A percentile compares a stretch with the other conserved stretches of the same genome.
phyloP scores from a whole-genome alignment of 2,329 filamentous ascomycete species.

The Davidsoniella australis region DNA sequence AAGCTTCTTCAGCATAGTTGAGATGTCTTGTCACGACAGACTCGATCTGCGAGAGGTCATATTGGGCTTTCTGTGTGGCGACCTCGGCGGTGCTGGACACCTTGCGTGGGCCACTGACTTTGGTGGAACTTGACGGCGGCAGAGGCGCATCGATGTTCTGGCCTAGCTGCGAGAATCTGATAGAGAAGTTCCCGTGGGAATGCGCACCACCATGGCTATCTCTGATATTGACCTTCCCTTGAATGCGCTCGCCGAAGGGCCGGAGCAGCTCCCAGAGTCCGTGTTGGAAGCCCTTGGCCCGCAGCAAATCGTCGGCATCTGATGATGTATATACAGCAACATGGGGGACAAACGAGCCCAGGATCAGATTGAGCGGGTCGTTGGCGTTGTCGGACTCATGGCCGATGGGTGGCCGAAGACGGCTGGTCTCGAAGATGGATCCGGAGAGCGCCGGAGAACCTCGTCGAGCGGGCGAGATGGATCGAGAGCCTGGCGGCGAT shows the following conservation, averaged over 20 bases:
- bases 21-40: slow-evolving; percentile 66
- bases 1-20: slow-evolving; percentile 49
- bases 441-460: slow-evolving; percentile 37
- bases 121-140: slow-evolving; percentile 18
- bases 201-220: slow-evolving; percentile 77
- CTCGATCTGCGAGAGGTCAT: slow-evolving; percentile 49
- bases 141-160: slow-evolving; percentile 37
- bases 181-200: slow-evolving; percentile 74
- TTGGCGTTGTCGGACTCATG: slow-evolving; percentile 28
- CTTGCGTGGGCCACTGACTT: slow-evolving; percentile 1
- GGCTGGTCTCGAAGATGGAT: slow-evolving; percentile 37
- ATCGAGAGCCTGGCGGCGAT: slow-evolving; percentile 50
- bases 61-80: slow-evolving; percentile 11
- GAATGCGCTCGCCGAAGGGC: slow-evolving; percentile 77
- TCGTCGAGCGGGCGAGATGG: slow-evolving; percentile 47
- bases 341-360: slow-evolving; percentile 76
- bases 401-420: slow-evolving; percentile 28
- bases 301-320: slow-evolving; percentile 66
- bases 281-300: slow-evolving; percentile 66
- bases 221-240: slow-evolving; percentile 75
- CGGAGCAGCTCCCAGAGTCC: slow-evolving; percentile 74
- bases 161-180: slow-evolving; percentile 65
- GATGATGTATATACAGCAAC: slow-evolving; percentile 73
- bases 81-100: slow-evolving; percentile 6
- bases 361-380: slow-evolving; percentile 48